Base-by-base conservation (phyloP, 345 rosid species). In the Brassica rapa region DNA sequence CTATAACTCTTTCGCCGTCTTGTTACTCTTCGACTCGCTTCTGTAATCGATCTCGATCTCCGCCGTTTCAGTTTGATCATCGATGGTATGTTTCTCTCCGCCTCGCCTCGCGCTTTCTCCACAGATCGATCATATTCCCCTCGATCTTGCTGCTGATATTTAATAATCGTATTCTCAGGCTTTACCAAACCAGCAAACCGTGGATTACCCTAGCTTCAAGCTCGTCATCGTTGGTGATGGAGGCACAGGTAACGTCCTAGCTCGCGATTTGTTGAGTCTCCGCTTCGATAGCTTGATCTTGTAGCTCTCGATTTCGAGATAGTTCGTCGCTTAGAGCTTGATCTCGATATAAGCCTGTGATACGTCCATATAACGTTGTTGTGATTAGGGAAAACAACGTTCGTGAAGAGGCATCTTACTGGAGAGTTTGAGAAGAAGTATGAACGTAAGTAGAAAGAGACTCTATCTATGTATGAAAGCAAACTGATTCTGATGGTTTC, bases 201-300 rank as follows among this genome's bases (percentile, higher is more conserved):
- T 93, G 4, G 84, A 85, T 70, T 83, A 91, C 79, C 97, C 96
- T 37, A 86, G 86, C 85, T 95, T 93, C 89, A 95, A 95, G 91
- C 98, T 95, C 24, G 94, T 95, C 5, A 85, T 95, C 74, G 99
- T 95, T 8, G 99, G 99, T 10, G 98, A 95, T 67, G 90, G 90
- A 8, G 99, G 98, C 71, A 95, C 99, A 24, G 99, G 99, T 94
- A 84, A 43, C 24, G 6, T 10, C 69, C 5, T 23, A 0, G 8
- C 55, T 37, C 41, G 19, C 29, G 19, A 70, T 30, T 19, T 32
- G 16, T 32, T 49, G 35, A 25, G 1, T 67, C 7, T 29, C 21
- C 2, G 21, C 30, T 57, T 57, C 62, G 62, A 9, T 57, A 3
- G 6, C 30, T 25, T 25, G 27, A 10, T 19, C 15, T 66, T n/a